These are phyloP conservation scores for Ophiostoma novo-ulmi DNA, from an alignment of 2,329 filamentous ascomycete species.

Conservation along the genomic window DNA sequence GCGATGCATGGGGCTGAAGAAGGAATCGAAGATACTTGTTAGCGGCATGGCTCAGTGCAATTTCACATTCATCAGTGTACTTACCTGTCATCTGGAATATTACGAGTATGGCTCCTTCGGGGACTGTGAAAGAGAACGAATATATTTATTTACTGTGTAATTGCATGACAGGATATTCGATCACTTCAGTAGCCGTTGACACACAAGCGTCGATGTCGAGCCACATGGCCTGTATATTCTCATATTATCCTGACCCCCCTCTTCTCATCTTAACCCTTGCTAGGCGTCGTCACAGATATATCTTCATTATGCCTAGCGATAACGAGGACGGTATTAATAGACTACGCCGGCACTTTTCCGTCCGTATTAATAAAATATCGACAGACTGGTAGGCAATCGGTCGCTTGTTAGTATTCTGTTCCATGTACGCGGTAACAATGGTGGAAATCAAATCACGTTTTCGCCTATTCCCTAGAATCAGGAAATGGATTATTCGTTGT, in stretches of 20 bases:
- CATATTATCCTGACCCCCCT: too few relatives aligned
- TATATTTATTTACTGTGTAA: neutral
- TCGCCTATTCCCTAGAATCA: neutral
- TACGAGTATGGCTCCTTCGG: neutral
- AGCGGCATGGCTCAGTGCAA: neutral
- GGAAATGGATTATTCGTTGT: neutral
- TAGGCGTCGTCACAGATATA: neutral
- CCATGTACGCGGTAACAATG: neutral
- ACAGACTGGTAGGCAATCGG: neutral
- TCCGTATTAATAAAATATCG: neutral
- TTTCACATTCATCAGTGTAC: neutral
- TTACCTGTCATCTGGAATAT: neutral
- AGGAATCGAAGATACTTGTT: neutral
- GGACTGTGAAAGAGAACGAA: neutral
- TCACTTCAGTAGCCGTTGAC: neutral
- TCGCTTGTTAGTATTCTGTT: constrained; percentile 1
- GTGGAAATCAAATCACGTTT: neutral
- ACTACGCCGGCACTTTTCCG: neutral
- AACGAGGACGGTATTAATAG: neutral
- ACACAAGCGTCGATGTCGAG: neutral
- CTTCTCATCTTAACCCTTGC: neutral
- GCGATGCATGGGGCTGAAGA: neutral
- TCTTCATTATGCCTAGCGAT: neutral
- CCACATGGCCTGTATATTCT: neutral
- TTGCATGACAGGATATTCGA: neutral